Evolutionary conservation across 2,329 filamentous ascomycete species (phyloP).

Genomic region (Aspergillus sp.): DNA sequence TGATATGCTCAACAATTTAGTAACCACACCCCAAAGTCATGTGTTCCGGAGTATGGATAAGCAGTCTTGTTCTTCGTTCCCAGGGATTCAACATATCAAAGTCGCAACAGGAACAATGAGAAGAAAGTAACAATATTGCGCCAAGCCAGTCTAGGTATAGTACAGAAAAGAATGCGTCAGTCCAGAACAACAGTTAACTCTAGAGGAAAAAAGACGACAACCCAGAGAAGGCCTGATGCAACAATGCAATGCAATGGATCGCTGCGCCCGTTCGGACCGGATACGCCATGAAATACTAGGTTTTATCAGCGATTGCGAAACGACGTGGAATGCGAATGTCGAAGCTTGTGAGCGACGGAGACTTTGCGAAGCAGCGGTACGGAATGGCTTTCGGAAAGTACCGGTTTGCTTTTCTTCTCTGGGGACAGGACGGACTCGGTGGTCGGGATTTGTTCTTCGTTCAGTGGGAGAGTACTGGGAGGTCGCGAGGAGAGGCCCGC

Average conservation of each 20-base stretch:
- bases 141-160: neutral
- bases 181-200: neutral
- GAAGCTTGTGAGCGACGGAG: neutral
- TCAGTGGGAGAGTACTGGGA: neutral
- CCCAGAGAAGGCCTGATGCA: neutral
- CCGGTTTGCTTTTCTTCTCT: neutral
- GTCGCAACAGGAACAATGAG: neutral
- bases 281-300: neutral
- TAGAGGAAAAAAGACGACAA: neutral
- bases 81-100: neutral
- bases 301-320: neutral
- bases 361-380: neutral
- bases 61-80: neutral
- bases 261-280: neutral
- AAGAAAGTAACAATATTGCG: neutral
- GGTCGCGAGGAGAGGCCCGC: neutral
- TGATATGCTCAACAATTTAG: too few species aligned
- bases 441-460: neutral
- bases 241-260: neutral
- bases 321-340: neutral
- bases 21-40: too few species aligned
- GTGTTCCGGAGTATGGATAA: too few species aligned
- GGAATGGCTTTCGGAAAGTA: neutral
- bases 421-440: neutral
- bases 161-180: neutral